A percentile compares a stretch with the other conserved stretches of the same genome.
These are phyloP conservation scores for Paspalum notatum DNA, from an alignment of 176 grass and related monocot genomes.

Conservation along the genomic window DNA sequence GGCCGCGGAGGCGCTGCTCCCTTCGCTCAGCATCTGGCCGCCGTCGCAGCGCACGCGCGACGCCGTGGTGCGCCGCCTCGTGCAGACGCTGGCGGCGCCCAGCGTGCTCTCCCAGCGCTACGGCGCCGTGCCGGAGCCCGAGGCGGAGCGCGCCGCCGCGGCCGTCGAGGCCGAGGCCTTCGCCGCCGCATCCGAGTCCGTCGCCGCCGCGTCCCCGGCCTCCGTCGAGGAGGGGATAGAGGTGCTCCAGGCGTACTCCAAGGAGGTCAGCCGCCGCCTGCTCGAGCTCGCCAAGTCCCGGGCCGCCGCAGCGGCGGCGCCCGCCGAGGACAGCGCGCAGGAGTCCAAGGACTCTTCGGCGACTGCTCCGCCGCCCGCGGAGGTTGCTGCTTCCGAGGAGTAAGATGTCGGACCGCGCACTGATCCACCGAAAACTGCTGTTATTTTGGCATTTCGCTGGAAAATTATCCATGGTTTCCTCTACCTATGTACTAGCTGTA, in stretches of 20 bases:
- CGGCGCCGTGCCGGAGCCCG: constrained; percentile 56
- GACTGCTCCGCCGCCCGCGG: neutral
- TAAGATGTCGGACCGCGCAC: constrained; percentile 30
- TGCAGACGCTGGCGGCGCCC: constrained; percentile 66
- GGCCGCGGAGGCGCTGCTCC: constrained; percentile 34
- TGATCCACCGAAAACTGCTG: constrained; percentile 42
- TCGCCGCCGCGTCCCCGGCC: constrained; percentile 24
- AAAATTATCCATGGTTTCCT: constrained; percentile 39
- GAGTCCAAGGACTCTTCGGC: constrained; percentile 21
- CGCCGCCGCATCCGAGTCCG: constrained; percentile 49
- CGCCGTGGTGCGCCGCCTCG: constrained; percentile 80
- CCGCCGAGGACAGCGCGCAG: constrained; percentile 25
- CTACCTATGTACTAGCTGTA: constrained; percentile 8
- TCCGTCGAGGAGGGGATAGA: constrained; percentile 80
- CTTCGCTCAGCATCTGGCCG: constrained; percentile 85
- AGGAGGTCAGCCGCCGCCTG: constrained; percentile 83
- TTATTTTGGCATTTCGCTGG: constrained; percentile 47
- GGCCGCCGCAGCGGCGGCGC: constrained; percentile 1
- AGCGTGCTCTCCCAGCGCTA: constrained; percentile 82
- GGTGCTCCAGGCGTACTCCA: constrained; percentile 80
- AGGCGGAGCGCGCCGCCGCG: constrained; percentile 56
- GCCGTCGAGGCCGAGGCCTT: constrained; percentile 76
- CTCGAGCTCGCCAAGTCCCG: constrained; percentile 72
- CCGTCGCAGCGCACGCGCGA: constrained; percentile 92
- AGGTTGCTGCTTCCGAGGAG: constrained; percentile 35